These are phyloP conservation scores for Didymella exigua DNA, from an alignment of 2,329 filamentous ascomycete species.

Conservation along the genomic window DNA sequence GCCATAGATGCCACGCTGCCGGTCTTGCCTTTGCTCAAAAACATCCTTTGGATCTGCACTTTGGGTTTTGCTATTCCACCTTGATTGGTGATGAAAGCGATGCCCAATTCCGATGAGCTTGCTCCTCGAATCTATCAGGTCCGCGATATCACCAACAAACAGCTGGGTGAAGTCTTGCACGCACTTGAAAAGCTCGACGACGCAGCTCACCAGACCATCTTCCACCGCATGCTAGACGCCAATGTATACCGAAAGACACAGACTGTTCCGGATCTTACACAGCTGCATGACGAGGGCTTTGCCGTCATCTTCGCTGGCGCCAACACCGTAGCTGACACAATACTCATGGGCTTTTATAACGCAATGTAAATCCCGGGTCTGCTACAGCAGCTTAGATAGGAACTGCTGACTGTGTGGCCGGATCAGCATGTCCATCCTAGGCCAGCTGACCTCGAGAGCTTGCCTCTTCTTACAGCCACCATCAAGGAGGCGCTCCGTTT, in stretches of 20 bases:
- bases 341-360: conserved; percentile 3
- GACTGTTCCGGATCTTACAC: neutral
- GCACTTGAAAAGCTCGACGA: neutral
- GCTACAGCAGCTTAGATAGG: neutral
- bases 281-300: conserved; percentile 1
- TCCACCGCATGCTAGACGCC: neutral
- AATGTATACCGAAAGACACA: neutral
- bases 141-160: conserved; percentile 2
- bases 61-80: neutral
- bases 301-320: conserved; percentile 1
- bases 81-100: neutral
- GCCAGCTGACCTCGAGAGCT: neutral
- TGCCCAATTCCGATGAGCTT: neutral
- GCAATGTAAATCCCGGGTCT: neutral
- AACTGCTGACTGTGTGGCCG: conserved; percentile 2
- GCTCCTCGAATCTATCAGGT: conserved; percentile 3
- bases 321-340: conserved; percentile 2
- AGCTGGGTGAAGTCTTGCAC: neutral
- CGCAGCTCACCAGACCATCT: neutral
- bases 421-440: neutral
- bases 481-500: conserved; percentile 3
- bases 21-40: neutral
- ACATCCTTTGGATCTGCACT: neutral
- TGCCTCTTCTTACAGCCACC: neutral
- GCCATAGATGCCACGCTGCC: conserved; percentile 1